Base-by-base conservation (phyloP, 208 protist genomes). In the Crithidia brevicula region DNA sequence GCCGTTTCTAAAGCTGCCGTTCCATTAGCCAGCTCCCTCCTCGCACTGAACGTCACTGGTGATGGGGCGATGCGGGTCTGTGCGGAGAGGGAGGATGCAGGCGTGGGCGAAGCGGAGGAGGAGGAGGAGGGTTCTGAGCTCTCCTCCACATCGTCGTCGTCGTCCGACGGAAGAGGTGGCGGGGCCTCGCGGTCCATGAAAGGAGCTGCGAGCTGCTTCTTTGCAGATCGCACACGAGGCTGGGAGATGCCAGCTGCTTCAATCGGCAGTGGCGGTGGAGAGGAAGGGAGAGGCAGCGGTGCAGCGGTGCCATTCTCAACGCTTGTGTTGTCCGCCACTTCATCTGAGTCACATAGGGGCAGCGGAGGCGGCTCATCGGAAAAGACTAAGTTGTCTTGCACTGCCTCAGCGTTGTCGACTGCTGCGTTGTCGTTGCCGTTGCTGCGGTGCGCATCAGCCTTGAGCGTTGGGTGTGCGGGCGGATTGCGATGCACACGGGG, bases 331-430 rank as follows among this genome's bases (percentile, higher is more conserved):
- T 34, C 20, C 22, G 7, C 52, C 22, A 38, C 51, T 10, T 33
- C 50, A 9, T 60, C 53, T 11, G 28, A 43, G 54, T 75, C 52
- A 6, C 45, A 36, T 15, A 53, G 61, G 23, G 61, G 53, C 49
- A 75, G 52, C 23, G 70, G 70, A 15, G 70, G 70, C 5, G 70
- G 70, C 22, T 58, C 70, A 28, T 52, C 64, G 0, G 60, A 46
- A 31, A 69, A 69, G 20, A 62, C 22, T 0, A 40, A 4, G 27
- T 68, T 6, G 15, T 45, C 30, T 28, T 31, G 31, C 23, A 22
- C 6, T 3, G 6, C 22, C 20, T 9, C 40, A 2, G 28, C 34
- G 15, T 28, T 4, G 20, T 5, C 30, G 50, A 15, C 50, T 31
- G 31, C 20, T 2, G 52, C 6, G 4, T 23, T 54, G 20, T 9